These are phyloP conservation scores for Nitzschia palea DNA, from an alignment of 108 stramenopile genomes.

Conservation along the genomic window DNA sequence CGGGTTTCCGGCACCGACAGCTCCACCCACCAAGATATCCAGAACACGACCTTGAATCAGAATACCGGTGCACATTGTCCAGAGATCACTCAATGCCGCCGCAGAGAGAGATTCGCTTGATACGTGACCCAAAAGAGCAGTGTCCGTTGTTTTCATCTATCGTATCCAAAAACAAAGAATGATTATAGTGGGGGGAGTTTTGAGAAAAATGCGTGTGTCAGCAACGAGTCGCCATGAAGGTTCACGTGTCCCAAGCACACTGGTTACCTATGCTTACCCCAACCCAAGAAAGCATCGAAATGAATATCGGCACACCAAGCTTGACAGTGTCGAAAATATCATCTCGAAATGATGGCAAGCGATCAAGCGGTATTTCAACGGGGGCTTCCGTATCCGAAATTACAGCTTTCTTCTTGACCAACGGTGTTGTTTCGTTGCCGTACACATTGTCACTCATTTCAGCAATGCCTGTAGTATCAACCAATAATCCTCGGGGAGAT, in stretches of 20 bases:
- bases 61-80: constrained; percentile 61
- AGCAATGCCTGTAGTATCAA: too few relatives aligned
- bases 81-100: constrained; percentile 58
- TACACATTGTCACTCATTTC: neutral
- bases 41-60: constrained; percentile 39
- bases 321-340: constrained; percentile 38
- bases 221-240: too few relatives aligned
- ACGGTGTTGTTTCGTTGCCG: neutral
- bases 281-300: constrained; percentile 52
- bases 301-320: constrained; percentile 58
- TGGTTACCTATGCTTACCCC: too few relatives aligned
- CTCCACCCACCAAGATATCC: constrained; percentile 31
- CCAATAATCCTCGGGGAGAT: too few relatives aligned
- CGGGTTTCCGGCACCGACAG: constrained; percentile 46
- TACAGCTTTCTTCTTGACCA: neutral
- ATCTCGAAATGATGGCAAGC: neutral
- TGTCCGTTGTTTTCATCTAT: constrained; percentile 81
- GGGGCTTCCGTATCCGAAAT: neutral
- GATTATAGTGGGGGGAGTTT: too few relatives aligned
- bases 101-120: constrained; percentile 38
- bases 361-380: neutral
- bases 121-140: constrained; percentile 64
- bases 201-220: too few relatives aligned
- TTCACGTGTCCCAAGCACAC: too few relatives aligned
- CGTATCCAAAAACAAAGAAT: neutral